A percentile compares a stretch with the other conserved stretches of the same genome.
Conservation (phyloP, 2,329 filamentous ascomycete species). For the Penicillium hesseltinei region DNA sequence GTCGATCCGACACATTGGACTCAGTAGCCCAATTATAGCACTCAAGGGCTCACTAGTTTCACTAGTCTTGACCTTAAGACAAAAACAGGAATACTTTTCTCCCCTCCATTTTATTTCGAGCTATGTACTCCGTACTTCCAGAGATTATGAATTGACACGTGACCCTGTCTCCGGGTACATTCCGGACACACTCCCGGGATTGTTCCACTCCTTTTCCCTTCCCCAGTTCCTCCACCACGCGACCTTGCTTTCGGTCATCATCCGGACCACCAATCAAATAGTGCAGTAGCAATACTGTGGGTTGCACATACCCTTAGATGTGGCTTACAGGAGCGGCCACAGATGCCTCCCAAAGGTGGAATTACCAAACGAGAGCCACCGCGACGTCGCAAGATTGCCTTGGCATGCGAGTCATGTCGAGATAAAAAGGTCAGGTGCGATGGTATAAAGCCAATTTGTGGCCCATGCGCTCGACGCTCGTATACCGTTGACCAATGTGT, state of each 20-base stretch:
- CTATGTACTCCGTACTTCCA: not conserved
- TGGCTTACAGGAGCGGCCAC: not conserved
- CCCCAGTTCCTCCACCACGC: not conserved
- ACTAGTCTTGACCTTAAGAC: not conserved
- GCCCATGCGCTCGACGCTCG: slow-evolving; percentile 40
- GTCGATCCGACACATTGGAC: not conserved
- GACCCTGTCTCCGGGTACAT: not conserved
- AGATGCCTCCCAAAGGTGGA: slow-evolving; percentile 18
- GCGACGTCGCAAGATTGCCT: slow-evolving; percentile 31
- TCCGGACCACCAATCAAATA: slow-evolving; percentile 2
- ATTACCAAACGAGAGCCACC: slow-evolving; percentile 17
- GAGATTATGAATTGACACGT: not conserved
- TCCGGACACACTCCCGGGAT: not conserved
- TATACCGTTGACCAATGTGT: slow-evolving; percentile 38
- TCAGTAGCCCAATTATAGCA: not conserved
- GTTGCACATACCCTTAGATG: not conserved
- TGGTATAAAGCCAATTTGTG: slow-evolving; percentile 47
- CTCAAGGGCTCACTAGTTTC: not conserved
- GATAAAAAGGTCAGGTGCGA: slow-evolving; percentile 46
- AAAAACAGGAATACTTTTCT: not conserved
- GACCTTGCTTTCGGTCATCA: not conserved
- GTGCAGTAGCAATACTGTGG: not conserved
- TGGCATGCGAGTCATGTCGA: slow-evolving; percentile 46
- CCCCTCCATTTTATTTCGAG: not conserved
- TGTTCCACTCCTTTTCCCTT: not conserved